Evolutionary conservation across 2,329 filamentous ascomycete genomes (phyloP), one percentile per base, ranked within the genome.

Genomic region (Ophiobolus disseminans): DNA sequence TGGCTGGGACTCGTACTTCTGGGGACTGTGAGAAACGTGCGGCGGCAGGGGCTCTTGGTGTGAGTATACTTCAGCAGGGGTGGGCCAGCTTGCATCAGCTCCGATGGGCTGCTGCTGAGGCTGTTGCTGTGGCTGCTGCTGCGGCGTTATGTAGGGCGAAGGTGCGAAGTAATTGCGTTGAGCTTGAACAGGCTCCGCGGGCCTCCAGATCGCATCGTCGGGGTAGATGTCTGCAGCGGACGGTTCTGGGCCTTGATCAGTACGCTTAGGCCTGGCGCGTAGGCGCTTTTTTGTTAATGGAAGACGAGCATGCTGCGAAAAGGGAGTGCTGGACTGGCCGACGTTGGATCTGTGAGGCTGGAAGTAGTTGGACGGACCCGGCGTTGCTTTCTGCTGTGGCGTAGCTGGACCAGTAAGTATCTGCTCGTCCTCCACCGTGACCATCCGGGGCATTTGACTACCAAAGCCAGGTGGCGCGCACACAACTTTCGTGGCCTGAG

Each of bases 211-310:
- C 2, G 62, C 61, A 45, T 70, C 66, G 11, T 68, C 65, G 6
- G 67, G 67, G 30, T 68, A 70, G 40, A 68, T 65, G 32, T 70
- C 67, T 3, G 67, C 67, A 3, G 37, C 32, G 11, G 67, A 70
- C 4, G 67, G 60, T 45, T 59, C 50, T 4, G 67, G 67, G 1
- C 67, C 67, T 50, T 70, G 66, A 45, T 69, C 66, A 5, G 47
- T 48, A 7, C 65, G 63, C 41, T 57, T 67, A n/a, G 34, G 23
- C 3, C 60, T 62, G 4, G 50, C 55, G 13, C 50, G 46, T 17
- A 32, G 36, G 11, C 41, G 49, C 23, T 47, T 34, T 22, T 23
- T 25, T 7, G 13, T 30, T 5, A 53, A 54, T 7, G 37, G 16
- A 9, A 30, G 38, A 20, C 47, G 54, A 13, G 19, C 11, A 10